Evolutionary conservation across 345 rosid genomes (phyloP).

Genomic region (Populus alba): DNA sequence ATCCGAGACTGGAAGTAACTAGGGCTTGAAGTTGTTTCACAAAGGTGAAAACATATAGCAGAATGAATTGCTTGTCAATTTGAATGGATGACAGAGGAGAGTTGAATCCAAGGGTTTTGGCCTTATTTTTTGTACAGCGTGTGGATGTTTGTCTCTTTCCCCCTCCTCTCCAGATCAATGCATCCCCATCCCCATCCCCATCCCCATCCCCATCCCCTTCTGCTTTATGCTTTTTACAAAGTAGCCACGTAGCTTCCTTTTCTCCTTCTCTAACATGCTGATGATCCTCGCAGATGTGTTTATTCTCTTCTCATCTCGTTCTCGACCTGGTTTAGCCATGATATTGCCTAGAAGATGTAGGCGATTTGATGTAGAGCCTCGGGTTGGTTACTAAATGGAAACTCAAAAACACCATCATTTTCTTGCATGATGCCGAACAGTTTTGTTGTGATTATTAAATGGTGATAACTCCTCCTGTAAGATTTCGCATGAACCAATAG

Average conservation of each 20-base stretch:
- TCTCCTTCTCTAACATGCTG: neutral
- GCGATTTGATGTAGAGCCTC: neutral
- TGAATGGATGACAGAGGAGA: conserved; percentile 13
- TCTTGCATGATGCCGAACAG: neutral
- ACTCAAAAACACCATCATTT: neutral
- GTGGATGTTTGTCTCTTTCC: conserved; percentile 27
- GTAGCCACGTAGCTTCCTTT: neutral
- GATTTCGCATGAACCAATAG: no score
- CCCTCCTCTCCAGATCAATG: conserved; percentile 19
- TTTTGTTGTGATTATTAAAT: neutral
- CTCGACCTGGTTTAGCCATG: neutral
- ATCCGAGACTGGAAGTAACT: conserved; percentile 18
- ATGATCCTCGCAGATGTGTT: no score
- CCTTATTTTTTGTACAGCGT: neutral
- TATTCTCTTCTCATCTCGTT: neutral
- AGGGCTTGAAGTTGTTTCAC: conserved; percentile 9
- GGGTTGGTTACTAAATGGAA: neutral
- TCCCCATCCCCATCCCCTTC: conserved; percentile 29
- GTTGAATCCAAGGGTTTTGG: conserved; percentile 16
- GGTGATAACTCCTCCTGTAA: no score
- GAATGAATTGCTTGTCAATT: conserved; percentile 19
- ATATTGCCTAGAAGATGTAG: no score
- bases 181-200: conserved; percentile 27
- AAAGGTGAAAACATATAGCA: conserved; percentile 18
- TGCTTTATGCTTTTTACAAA: conserved; percentile 37